These are phyloP conservation scores for Diaporthe helianthi DNA, from an alignment of 2,329 filamentous ascomycete genomes.

Conservation along the genomic window DNA sequence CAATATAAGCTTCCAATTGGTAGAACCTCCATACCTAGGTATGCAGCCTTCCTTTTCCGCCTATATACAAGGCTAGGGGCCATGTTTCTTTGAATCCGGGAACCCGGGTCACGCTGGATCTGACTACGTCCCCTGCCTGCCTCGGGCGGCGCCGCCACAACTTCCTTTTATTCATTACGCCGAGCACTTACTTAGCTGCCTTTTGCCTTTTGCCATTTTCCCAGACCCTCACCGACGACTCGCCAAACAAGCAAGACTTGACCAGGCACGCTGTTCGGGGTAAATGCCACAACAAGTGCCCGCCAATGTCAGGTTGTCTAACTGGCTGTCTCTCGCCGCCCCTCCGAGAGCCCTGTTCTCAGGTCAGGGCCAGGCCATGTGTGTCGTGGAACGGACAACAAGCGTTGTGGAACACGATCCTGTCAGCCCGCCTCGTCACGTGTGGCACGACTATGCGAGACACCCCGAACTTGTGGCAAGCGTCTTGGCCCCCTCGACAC, in stretches of 20 bases:
- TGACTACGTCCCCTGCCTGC: not conserved
- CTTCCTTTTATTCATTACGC: not conserved
- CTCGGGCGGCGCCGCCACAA: conserved; percentile 18
- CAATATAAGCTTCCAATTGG: not conserved
- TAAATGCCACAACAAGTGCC: not conserved
- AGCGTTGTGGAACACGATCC: conserved; percentile 12
- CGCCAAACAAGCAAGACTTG: conserved; percentile 6
- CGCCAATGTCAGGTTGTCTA: not conserved
- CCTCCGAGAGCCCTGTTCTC: too few species aligned
- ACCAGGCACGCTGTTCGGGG: not conserved
- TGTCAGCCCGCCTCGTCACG: conserved; percentile 6
- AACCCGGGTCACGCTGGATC: not conserved
- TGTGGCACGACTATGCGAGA: conserved; percentile 13
- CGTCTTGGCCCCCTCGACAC: not conserved
- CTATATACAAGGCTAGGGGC: not conserved
- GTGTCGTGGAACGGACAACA: conserved; percentile 8
- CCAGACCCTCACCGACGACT: not conserved
- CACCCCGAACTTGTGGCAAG: not conserved
- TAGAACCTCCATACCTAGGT: not conserved
- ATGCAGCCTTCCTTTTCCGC: not conserved
- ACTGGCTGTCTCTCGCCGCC: not conserved
- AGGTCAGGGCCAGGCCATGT: not conserved
- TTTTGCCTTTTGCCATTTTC: not conserved
- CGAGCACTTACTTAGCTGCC: not conserved
- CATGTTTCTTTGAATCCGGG: conserved; percentile 16